Conservation (phyloP, 176 grass and related monocot genomes). For the Triticum monococcum region DNA sequence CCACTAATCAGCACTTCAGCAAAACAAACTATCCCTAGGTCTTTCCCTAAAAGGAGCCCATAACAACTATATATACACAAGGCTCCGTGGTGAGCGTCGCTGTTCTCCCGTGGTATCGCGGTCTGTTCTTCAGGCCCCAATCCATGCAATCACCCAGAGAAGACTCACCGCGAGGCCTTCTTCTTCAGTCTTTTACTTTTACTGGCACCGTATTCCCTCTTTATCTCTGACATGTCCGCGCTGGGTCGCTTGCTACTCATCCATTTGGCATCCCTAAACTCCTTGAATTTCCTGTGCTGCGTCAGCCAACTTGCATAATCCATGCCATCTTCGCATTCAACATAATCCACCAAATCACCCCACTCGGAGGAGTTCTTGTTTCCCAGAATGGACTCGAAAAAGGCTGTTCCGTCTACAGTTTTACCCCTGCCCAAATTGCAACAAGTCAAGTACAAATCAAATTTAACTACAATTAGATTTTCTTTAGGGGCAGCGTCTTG, state of each 20-base stretch:
- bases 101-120: background rate
- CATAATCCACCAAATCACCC: constrained; percentile 38
- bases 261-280: constrained; percentile 22
- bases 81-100: background rate
- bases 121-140: background rate
- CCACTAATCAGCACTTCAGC: background rate
- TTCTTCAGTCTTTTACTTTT: constrained; percentile 8
- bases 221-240: background rate
- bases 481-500: background rate
- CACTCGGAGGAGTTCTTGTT: constrained; percentile 15
- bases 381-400: constrained; percentile 20
- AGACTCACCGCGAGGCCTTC: background rate
- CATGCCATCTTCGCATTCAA: constrained; percentile 34
- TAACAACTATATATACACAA: background rate
- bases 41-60: background rate
- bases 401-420: background rate
- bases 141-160: constrained; percentile 3
- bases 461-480: background rate
- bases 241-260: background rate
- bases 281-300: constrained; percentile 26
- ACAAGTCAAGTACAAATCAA: constrained; percentile 6
- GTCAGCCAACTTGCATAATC: constrained; percentile 38
- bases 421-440: constrained; percentile 22
- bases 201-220: background rate
- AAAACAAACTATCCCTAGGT: background rate